phyloP scores from a whole-genome alignment of 768 basidiomycete genomes.

The Bullera alba region DNA sequence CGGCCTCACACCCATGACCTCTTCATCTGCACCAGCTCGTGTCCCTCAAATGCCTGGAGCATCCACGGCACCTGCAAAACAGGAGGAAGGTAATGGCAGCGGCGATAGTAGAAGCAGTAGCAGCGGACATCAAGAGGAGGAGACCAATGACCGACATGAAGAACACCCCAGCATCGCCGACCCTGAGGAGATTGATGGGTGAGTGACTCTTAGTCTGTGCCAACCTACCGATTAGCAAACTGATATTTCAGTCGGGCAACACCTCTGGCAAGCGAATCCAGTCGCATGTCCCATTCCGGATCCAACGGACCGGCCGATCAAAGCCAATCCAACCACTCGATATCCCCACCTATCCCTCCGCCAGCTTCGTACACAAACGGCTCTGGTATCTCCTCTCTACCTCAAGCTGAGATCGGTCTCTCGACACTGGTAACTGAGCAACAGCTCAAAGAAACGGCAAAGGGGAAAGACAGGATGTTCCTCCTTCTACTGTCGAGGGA shows the following conservation, averaged over 20 bases:
- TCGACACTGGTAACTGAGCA: slow-evolving; percentile 23
- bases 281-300: neutral
- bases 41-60: no score
- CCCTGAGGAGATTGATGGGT: slow-evolving; percentile 8
- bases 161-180: no score
- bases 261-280: slow-evolving; percentile 3
- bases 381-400: neutral
- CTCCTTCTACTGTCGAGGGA: slow-evolving; percentile 30
- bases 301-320: neutral
- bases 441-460: slow-evolving; percentile 24
- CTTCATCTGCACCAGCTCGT: no score
- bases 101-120: no score
- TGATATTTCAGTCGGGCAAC: slow-evolving; percentile 2
- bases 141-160: no score
- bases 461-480: slow-evolving; percentile 35
- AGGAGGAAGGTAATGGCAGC: neutral
- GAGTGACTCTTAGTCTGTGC: neutral
- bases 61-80: no score
- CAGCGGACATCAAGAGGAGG: no score
- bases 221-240: neutral
- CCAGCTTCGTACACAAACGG: no score
- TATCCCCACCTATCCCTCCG: no score
- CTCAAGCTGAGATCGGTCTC: slow-evolving; percentile 25
- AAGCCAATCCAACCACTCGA: slow-evolving; percentile 1
- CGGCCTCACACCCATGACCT: no score